Base-by-base conservation (phyloP, 106 monocot genomes). In the Apostasia ramifera region DNA sequence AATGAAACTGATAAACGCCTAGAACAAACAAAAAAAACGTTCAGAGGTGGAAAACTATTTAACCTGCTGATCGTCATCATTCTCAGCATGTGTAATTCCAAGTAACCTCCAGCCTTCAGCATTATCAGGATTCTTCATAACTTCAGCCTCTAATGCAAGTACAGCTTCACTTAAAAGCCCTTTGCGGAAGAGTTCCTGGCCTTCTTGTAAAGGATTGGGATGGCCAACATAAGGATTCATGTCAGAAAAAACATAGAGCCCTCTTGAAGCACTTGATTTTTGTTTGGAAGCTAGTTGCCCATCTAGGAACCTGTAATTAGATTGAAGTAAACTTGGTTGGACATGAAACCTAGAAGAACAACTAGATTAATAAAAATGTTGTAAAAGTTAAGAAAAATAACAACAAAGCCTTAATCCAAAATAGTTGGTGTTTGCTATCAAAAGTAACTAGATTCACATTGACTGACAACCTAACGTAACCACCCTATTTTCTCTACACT, bases 131-230 rank as follows among this genome's bases (percentile, higher is more conserved):
- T 97, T 92, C 74, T 92, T 97, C 44, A 97, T 14, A 69, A 97
- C 97, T 83, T 97, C 97, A 67, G 97, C 92, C 83, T 97, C 97
- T 68, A 97, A 70, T 79, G 97, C 97, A 80, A 97, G 89, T 66
- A 97, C 97, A 68, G 97, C 97, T 74, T 97, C 97, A 81, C 97
- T 97, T 75, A 97, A 76, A 81, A 97, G 97, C n/a, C 97, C 97
- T 74, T 90, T 97, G n/a, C 92, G 86, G 64, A 97, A 97, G 12
- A 97, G 84, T 13, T 97, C 97, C 64, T 97, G 97, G 38, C 97
- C 97, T 85, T 92, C 92, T 75, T 79, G 82, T 71, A 97, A 72
- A 66, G 97, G 97, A 75, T 97, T 86, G 39, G 97, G 81, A 77
- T 87, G 97, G 55, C 97, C 97, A 77, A 97, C 97, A 76, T 97